Conservation (phyloP, 1,284 basidiomycete species). For the Leccinum subfulvum region DNA sequence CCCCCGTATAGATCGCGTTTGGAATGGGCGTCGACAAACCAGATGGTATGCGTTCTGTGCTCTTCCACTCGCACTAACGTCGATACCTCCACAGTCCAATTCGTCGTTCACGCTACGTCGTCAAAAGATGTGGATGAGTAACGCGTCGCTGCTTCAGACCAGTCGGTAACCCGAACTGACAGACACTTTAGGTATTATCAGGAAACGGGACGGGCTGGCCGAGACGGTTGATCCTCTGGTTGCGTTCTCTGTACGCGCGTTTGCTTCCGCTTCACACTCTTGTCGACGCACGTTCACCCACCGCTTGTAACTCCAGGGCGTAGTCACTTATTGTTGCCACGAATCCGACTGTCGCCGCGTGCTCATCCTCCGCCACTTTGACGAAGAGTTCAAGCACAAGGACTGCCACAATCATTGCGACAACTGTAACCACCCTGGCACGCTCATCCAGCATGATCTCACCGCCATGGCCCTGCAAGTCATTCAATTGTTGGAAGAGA, state of each 20-base stretch:
- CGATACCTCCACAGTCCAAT: conserved; percentile 53
- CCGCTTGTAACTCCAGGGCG: conserved; percentile 39
- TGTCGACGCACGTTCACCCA: not conserved
- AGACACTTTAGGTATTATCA: conserved; percentile 62
- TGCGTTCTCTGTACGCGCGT: conserved; percentile 54
- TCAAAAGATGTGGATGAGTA: conserved; percentile 71
- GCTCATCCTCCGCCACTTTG: conserved; percentile 76
- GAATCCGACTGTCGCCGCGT: conserved; percentile 83
- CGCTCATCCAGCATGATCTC: conserved; percentile 47
- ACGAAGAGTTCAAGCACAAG: conserved; percentile 59
- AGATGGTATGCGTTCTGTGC: conserved; percentile 47
- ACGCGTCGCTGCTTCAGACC: conserved; percentile 10
- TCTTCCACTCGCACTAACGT: not conserved
- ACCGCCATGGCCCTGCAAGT: conserved; percentile 51
- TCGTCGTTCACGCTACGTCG: conserved; percentile 74
- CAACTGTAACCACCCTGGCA: conserved; percentile 62
- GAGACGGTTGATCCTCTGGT: conserved; percentile 67
- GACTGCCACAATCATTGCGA: conserved; percentile 71
- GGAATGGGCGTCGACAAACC: conserved; percentile 98
- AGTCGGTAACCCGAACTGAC: conserved; percentile 4
- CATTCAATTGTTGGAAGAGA: conserved; percentile 51
- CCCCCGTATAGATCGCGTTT: conserved; percentile 68
- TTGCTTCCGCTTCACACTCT: not conserved
- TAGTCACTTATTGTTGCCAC: conserved; percentile 77
- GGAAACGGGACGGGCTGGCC: conserved; percentile 83